Evolutionary conservation across 768 basidiomycete species (phyloP), one percentile per base, ranked within the genome.

Genomic region (Sistotremastrum suecicum): DNA sequence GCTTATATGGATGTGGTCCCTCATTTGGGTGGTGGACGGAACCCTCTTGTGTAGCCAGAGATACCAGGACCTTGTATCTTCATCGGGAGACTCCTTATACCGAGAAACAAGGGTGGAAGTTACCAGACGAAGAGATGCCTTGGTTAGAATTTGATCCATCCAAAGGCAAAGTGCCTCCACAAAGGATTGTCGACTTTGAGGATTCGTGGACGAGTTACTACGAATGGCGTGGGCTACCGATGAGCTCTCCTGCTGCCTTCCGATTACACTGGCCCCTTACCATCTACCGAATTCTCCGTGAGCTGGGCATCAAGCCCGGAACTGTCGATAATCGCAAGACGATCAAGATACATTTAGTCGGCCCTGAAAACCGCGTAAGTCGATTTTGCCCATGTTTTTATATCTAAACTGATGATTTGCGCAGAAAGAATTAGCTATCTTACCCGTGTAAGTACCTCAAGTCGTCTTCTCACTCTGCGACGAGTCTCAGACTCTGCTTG

Each of bases 361-460:
- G 49, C 6, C 39, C 43, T 8, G 46, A 48, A 20, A 46, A 34
- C n/a, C 10, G 35, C 29, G 5, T 10, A 30, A 39, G 20, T 10
- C 11, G 6, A 28, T 30, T 40, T 34, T 49, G 39, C 5, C 32
- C 12, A 45, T 10, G 6, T 20, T 9, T 28, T 32, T 5, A 3
- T 37, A 8, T 12, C 29, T 11, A 8, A 9, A 8, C 43, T n/a
- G 29, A n/a, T 7, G 35, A 9, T 20, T 20, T 20, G 20, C 20
- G 20, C 36, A 34, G 30, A 41, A 39, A 11, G 49, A 50, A 38
- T 35, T 50, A 34, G 46, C 45, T n/a, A 36, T 50, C 7, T 38
- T 50, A 35, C n/a, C 42, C 67, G 33, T 69, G 65, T 11, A 43
- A 66, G 69, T 70, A 39, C 32, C 66, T 63, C 32, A n/a, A 10